phyloP scores from a whole-genome alignment of 1,139 yeast genomes.

The Kodamaea plutei region DNA sequence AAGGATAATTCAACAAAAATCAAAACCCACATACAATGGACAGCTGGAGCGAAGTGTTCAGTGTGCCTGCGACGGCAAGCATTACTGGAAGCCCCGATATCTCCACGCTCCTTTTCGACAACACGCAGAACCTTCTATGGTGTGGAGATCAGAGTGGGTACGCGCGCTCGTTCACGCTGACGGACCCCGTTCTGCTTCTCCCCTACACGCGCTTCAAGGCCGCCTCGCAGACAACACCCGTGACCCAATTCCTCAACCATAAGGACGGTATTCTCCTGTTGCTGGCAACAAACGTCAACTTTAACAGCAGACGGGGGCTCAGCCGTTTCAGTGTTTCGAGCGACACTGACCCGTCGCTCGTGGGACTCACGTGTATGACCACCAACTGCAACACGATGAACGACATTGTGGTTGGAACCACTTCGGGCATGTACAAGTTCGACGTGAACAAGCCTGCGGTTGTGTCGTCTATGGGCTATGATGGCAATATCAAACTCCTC shows the following conservation, averaged over 20 bases:
- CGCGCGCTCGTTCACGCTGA: slow-evolving; percentile 29
- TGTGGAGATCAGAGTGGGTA: slow-evolving; percentile 61
- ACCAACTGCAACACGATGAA: slow-evolving; percentile 30
- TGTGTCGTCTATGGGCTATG: slow-evolving; percentile 17
- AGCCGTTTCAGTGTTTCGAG: slow-evolving; percentile 33
- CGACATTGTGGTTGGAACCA: slow-evolving; percentile 36
- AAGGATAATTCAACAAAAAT: slow-evolving; percentile 1
- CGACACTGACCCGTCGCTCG: slow-evolving; percentile 13
- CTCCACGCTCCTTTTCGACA: slow-evolving; percentile 58
- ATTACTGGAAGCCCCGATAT: slow-evolving; percentile 11
- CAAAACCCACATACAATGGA: slow-evolving; percentile 16
- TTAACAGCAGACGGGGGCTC: slow-evolving; percentile 58
- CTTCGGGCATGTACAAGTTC: slow-evolving; percentile 45
- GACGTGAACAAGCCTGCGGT: slow-evolving; percentile 56
- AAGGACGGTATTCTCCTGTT: slow-evolving; percentile 57
- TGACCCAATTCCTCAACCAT: slow-evolving; percentile 50
- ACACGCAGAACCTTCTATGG: slow-evolving; percentile 74
- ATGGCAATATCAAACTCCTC: slow-evolving; percentile 33
- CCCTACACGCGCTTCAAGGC: slow-evolving; percentile 54
- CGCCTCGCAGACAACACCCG: slow-evolving; percentile 31
- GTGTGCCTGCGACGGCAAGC: slow-evolving; percentile 23
- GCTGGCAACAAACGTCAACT: slow-evolving; percentile 47
- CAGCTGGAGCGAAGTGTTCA: slow-evolving; percentile 22
- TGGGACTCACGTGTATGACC: slow-evolving; percentile 29
- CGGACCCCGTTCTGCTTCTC: slow-evolving; percentile 22